phyloP scores from a whole-genome alignment of 2,329 filamentous ascomycete genomes.

The Tolypocladium tundrense region DNA sequence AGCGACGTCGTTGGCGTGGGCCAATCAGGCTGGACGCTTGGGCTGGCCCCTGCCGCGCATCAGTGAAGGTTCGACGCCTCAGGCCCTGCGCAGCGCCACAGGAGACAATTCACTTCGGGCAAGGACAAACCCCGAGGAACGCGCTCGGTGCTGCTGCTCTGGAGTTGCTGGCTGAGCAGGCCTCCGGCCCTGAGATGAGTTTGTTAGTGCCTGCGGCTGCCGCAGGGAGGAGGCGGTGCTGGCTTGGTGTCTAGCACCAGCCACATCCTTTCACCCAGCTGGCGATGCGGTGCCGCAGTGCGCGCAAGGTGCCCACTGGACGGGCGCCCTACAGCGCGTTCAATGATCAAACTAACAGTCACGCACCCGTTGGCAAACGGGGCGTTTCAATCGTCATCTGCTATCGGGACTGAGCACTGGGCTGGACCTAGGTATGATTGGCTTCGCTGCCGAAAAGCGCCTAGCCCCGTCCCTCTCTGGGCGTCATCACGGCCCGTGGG shows the following conservation, averaged over 20 bases:
- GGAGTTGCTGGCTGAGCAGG: not conserved
- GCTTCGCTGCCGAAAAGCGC: not conserved
- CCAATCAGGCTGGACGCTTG: not conserved
- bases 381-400: not conserved
- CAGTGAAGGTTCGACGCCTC: not conserved
- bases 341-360: not conserved
- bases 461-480: not conserved
- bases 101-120: not conserved
- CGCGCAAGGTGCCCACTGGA: no score
- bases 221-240: not conserved
- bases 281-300: no score
- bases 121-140: not conserved
- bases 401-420: not conserved
- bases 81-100: not conserved
- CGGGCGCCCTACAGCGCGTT: not conserved
- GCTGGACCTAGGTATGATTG: not conserved
- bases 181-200: not conserved
- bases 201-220: not conserved
- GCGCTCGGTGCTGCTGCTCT: not conserved
- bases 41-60: not conserved
- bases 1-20: not conserved
- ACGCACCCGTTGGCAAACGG: not conserved
- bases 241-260: not conserved
- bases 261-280: not conserved
- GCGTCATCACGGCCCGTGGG: not conserved